These are phyloP conservation scores for Tricholomella constricta DNA, from an alignment of 768 basidiomycete species.

Conservation along the genomic window DNA sequence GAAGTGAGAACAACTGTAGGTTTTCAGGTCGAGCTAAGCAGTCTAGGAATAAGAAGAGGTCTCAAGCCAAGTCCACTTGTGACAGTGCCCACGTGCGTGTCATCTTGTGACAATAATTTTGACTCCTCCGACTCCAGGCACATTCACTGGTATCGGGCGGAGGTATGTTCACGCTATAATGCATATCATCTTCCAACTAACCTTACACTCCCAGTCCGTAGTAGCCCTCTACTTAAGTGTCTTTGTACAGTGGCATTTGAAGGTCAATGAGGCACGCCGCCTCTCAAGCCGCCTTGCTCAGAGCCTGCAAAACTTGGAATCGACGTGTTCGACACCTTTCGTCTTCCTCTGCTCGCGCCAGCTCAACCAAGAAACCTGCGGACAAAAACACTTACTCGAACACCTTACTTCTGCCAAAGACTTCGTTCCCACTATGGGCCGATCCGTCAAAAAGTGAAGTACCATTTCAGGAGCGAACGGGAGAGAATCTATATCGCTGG, in stretches of 20 bases:
- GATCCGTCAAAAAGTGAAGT: conserved; percentile 65
- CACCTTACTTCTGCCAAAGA: conserved; percentile 82
- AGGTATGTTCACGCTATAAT: background rate
- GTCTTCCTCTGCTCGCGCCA: conserved; percentile 1
- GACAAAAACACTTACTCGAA: conserved; percentile 46
- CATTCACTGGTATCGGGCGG: background rate
- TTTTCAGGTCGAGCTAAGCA: no score
- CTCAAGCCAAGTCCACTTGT: no score
- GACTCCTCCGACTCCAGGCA: no score
- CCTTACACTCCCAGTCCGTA: background rate
- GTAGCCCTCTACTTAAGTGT: background rate
- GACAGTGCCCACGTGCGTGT: no score
- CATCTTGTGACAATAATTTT: background rate
- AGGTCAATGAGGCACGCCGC: conserved; percentile 8
- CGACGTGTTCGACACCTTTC: conserved; percentile 10
- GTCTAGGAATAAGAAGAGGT: no score
- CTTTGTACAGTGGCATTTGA: background rate
- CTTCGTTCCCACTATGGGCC: conserved; percentile 73
- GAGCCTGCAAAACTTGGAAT: conserved; percentile 7
- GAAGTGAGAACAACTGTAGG: no score
- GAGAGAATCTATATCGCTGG: conserved; percentile 76
- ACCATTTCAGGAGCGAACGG: conserved; percentile 60
- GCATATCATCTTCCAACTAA: background rate
- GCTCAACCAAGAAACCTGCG: conserved; percentile 3
- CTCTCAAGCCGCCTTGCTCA: background rate